Percentiles rank a stretch among this genome's conserved stretches.
Conservation (phyloP, 768 basidiomycete genomes). For the Russula lepida region DNA sequence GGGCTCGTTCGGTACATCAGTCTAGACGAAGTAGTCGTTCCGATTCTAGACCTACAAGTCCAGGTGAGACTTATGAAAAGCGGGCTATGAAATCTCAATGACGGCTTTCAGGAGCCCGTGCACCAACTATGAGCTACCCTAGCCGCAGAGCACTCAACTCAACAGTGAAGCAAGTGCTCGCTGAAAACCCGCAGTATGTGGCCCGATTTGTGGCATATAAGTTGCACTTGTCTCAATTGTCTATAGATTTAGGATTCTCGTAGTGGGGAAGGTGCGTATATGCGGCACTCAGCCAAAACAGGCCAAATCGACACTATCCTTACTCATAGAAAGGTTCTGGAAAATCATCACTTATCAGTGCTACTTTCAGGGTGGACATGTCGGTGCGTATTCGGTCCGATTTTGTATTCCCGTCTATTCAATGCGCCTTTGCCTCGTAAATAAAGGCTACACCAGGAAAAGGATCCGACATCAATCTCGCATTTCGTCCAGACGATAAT, state of each 20-base stretch:
- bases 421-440: neutral
- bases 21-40: neutral
- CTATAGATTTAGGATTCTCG: neutral
- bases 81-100: neutral
- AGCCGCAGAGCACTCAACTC: neutral
- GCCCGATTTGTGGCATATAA: neutral
- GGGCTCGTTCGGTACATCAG: neutral
- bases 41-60: neutral
- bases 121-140: neutral
- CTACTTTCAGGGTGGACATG: slow-evolving; percentile 1
- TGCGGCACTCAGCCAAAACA: neutral
- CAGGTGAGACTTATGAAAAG: no score
- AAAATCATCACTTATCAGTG: slow-evolving; percentile 2
- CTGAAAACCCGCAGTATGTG: neutral
- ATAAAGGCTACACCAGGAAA: neutral
- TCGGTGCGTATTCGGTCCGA: neutral
- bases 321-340: slow-evolving; percentile 3
- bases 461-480: neutral
- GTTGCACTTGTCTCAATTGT: neutral
- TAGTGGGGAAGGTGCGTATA: neutral
- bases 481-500: neutral
- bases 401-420: neutral
- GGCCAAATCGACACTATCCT: neutral
- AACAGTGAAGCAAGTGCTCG: neutral
- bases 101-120: neutral